Evolutionary conservation across 345 rosid genomes (phyloP).

Genomic region (Lepidium aucheri): DNA sequence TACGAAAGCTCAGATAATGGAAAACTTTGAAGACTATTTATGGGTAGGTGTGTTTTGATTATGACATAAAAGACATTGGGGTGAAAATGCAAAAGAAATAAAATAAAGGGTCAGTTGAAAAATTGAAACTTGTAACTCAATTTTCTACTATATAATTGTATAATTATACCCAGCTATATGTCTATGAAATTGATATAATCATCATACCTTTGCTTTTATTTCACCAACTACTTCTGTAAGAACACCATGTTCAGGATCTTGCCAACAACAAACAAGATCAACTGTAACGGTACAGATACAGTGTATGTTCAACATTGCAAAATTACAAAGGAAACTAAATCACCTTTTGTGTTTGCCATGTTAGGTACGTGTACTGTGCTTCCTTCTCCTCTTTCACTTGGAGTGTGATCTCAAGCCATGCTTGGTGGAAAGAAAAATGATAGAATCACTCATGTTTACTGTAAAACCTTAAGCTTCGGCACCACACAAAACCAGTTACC

Average conservation of each 20-base stretch:
- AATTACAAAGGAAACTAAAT: background rate
- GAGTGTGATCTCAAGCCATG: constrained; percentile 18
- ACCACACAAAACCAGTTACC: too few relatives aligned
- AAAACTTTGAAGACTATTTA: constrained; percentile 33
- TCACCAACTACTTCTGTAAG: constrained; percentile 14
- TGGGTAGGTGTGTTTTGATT: constrained; percentile 10
- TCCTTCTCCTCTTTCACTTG: constrained; percentile 9
- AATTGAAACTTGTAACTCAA: background rate
- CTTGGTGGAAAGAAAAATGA: background rate
- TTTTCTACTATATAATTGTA: background rate
- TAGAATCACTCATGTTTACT: background rate
- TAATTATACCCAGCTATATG: background rate
- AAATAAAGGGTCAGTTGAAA: constrained; percentile 6
- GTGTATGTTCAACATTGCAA: background rate
- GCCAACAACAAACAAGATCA: background rate
- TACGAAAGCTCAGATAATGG: constrained; percentile 1
- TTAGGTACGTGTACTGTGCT: constrained; percentile 21
- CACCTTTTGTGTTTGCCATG: constrained; percentile 26
- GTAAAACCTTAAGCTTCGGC: background rate
- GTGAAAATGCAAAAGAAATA: background rate
- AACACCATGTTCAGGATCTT: constrained; percentile 21
- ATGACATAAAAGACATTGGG: background rate
- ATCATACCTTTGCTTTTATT: constrained; percentile 7
- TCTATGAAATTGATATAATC: background rate
- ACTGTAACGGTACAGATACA: background rate